These are phyloP conservation scores for Adiantum capillusveneris DNA, from an alignment of 75 land plant species.

Conservation along the genomic window DNA sequence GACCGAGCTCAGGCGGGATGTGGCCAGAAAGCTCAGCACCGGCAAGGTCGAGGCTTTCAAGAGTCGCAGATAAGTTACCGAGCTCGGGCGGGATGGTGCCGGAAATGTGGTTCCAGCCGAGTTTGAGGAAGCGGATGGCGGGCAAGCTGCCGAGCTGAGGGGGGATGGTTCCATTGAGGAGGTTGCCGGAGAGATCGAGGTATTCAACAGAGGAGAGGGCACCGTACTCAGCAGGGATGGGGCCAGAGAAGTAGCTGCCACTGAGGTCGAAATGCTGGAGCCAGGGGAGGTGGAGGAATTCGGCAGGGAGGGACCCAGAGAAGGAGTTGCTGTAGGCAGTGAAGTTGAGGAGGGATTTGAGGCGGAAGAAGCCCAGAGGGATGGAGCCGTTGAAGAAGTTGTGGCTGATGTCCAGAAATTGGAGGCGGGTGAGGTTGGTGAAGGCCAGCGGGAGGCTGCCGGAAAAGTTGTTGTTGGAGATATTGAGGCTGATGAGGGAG, in stretches of 20 bases:
- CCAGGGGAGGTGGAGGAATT: slow-evolving; percentile 23
- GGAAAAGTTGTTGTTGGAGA: slow-evolving; percentile 13
- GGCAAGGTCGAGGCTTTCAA: slow-evolving; percentile 56
- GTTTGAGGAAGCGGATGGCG: slow-evolving; percentile 46
- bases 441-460: slow-evolving; percentile 23
- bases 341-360: slow-evolving; percentile 15
- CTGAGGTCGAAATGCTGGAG: slow-evolving; percentile 68
- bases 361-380: slow-evolving; percentile 8
- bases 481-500: slow-evolving; percentile 10
- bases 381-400: slow-evolving; percentile 48
- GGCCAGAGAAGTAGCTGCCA: slow-evolving; percentile 71
- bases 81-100: slow-evolving; percentile 56
- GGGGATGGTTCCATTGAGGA: slow-evolving; percentile 49
- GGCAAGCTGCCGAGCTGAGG: slow-evolving; percentile 36
- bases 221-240: slow-evolving; percentile 45
- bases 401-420: slow-evolving; percentile 48
- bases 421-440: slow-evolving; percentile 31
- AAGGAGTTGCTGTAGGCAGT: slow-evolving; percentile 20
- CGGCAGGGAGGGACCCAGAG: slow-evolving; percentile 42
- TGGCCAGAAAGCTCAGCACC: slow-evolving; percentile 41
- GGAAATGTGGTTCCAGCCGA: slow-evolving; percentile 55
- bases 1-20: slow-evolving; percentile 47
- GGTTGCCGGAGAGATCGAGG: slow-evolving; percentile 63
- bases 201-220: slow-evolving; percentile 22
- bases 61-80: slow-evolving; percentile 24